Conservation (phyloP, 306 rosid genomes). For the Cucurbita moschata region DNA sequence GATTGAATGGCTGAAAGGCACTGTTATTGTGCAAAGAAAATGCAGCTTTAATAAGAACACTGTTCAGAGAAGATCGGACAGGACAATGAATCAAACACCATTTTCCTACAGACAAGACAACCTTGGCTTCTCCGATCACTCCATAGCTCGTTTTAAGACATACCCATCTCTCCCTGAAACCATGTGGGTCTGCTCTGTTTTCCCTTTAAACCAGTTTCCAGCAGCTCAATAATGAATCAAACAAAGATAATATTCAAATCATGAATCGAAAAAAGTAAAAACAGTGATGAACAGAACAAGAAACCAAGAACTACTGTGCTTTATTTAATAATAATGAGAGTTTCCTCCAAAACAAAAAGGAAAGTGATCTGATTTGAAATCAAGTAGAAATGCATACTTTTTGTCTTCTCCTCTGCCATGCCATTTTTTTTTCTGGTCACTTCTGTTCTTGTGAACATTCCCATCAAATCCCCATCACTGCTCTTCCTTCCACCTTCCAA, state of each 20-base stretch:
- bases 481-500: neutral
- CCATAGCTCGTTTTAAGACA: neutral
- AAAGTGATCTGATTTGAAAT: conserved; percentile 2
- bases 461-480: neutral
- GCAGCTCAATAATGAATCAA: neutral
- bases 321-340: conserved; percentile 5
- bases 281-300: neutral
- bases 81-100: neutral
- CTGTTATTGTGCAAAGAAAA: neutral
- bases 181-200: neutral
- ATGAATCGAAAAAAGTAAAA: neutral
- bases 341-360: conserved; percentile 2
- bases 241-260: neutral
- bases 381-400: conserved; percentile 1
- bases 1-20: neutral
- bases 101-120: neutral
- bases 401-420: neutral
- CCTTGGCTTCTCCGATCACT: neutral
- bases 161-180: neutral
- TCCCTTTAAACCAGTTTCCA: neutral
- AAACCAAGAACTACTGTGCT: neutral
- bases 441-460: neutral
- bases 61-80: neutral
- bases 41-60: neutral
- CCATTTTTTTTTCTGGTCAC: neutral